Evolutionary conservation across 352 stramenopile species (phyloP), one percentile per base, ranked within the genome.

Genomic region (Phytophthora meadii): DNA sequence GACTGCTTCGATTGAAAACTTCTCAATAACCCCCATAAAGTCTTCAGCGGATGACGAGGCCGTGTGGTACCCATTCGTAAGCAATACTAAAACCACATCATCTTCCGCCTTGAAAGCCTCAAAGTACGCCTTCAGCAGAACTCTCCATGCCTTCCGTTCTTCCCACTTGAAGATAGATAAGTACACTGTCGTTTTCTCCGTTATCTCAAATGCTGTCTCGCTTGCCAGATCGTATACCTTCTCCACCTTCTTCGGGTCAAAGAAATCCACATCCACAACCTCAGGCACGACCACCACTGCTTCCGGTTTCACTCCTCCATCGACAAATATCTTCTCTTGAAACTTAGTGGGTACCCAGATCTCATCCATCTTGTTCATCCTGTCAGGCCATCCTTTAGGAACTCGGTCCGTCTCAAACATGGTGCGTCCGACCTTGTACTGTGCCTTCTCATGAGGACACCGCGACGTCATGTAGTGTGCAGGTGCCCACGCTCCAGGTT

Each of bases 351-450:
- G 93, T 15, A 98, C 93, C 91, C 92, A 98, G 45, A 98, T 92
- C 77, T 98, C 92, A 70, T 98, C 85, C 89, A 98, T 97, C 10
- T 72, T 65, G 58, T 97, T 93, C 81, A 98, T 93, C 47, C 93
- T 78, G 14, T 89, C 68, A 3, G 76, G 37, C 93, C 94, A 98
- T 24, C 92, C 94, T n/a, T 66, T 78, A 6, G 94, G 93, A 49
- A 98, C 74, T 57, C 94, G 82, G 65, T 98, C 94, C 37, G 93
- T 98, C 76, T 98, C 94, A 58, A 98, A 98, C 94, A 98, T 98
- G 2, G 94, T 98, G 2, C 94, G 65, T 11, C 94, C 94, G 7
- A 98, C 81, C 0, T 56, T 80, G 64, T 91, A 97, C 47, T 46
- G 47, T 5, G 81, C 69, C 0, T 68, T 59, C 2, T 59, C 17